Evolutionary conservation across 1,284 basidiomycete species (phyloP), one percentile per base, ranked within the genome.

Genomic region (Cutaneotrichosporon mucoides): DNA sequence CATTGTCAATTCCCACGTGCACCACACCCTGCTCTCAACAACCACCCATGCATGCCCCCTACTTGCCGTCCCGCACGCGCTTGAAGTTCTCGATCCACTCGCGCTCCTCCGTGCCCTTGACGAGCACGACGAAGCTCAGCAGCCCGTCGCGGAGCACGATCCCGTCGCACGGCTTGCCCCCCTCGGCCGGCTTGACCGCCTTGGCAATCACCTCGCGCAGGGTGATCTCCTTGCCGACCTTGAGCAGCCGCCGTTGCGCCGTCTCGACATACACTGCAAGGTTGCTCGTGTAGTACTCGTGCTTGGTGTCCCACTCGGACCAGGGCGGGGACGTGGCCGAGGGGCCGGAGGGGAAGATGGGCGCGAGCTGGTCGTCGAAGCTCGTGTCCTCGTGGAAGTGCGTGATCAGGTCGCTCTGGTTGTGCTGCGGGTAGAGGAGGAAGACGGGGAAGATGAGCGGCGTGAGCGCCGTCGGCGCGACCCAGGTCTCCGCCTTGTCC

Each of bases 61-160:
- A 62, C 52, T 57, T 62, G 33, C 56, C 61, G 48, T 64, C 62
- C 11, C 62, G 53, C n/a, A 45, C 59, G 38, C 52, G 52, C 80
- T 97, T 98, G 81, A 87, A 94, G 61, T 90, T 86, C n/a, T 88
- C 86, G 35, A 97, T 84, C 93, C 94, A 98, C 63, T 83, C 84
- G 73, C 84, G 83, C 73, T 96, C 92, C 57, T 84, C 83, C n/a
- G 82, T 81, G 0, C 92, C 92, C 74, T 87, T 92, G 2, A 89
- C 88, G 56, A 96, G 73, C 7, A 98, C 88, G 13, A 87, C 86
- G 68, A 98, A 89, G 37, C 86, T 87, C 73, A 96, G 71, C 72
- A 89, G 88, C 1, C 92, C 92, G 69, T 95, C 92, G 64, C 86
- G 86, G 59, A 98, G 73, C 67, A 92, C 88, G 51, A 97, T 70